These are phyloP conservation scores for Klebsormidium nitens DNA, from an alignment of 139 green algal species.

Conservation along the genomic window DNA sequence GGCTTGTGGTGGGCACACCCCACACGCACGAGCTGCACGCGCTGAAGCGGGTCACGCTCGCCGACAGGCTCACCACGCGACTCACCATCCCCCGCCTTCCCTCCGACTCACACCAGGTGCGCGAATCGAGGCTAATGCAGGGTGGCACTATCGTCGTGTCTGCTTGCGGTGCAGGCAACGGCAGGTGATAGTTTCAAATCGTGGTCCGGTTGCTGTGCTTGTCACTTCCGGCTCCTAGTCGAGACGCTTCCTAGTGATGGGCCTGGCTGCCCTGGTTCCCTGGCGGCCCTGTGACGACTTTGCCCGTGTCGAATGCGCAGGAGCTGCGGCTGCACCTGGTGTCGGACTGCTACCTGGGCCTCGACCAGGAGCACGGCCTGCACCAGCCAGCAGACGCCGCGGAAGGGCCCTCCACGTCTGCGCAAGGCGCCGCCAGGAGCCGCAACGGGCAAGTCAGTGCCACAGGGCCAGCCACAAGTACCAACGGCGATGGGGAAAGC, in stretches of 20 bases:
- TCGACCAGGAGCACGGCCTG: slow-evolving; percentile 64
- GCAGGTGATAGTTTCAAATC: not conserved
- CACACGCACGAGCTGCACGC: slow-evolving; percentile 66
- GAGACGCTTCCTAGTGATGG: not conserved
- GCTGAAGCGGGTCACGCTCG: slow-evolving; percentile 72
- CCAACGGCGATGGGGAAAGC: not conserved
- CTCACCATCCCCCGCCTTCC: slow-evolving; percentile 1
- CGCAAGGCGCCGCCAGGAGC: not conserved
- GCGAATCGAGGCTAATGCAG: not conserved
- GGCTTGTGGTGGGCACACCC: slow-evolving; percentile 66
- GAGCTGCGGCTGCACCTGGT: slow-evolving; percentile 60
- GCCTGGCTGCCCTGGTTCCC: not conserved
- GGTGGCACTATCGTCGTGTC: not conserved
- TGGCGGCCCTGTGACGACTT: not conserved
- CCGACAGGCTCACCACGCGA: slow-evolving; percentile 10
- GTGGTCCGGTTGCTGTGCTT: not conserved
- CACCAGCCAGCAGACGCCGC: not conserved
- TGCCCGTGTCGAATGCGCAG: slow-evolving; percentile 27
- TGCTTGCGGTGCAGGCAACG: not conserved
- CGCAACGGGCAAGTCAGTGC: not conserved
- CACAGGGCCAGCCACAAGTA: not conserved
- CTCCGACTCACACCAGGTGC: not conserved
- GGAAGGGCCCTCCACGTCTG: not conserved
- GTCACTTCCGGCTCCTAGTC: not conserved
- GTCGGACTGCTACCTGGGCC: slow-evolving; percentile 80